Percentiles rank a stretch among this genome's conserved stretches.
Conservation (phyloP, 2,329 filamentous ascomycete species). For the Pyrenochaeta sp. region DNA sequence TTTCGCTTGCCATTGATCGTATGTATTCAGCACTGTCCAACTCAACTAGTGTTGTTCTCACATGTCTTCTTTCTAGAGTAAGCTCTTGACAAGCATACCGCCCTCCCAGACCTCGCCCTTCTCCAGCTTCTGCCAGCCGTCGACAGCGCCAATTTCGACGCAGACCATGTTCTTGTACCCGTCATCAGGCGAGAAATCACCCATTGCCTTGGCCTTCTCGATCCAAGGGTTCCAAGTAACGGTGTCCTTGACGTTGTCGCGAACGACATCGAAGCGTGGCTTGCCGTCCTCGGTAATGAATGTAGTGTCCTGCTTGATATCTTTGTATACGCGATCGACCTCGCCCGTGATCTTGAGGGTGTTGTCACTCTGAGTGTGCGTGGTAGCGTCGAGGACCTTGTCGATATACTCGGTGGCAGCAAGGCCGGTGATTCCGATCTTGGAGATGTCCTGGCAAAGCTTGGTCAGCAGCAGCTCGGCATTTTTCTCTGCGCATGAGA, state of each 20-base stretch:
- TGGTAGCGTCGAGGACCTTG: conserved; percentile 74
- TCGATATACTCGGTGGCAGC: conserved; percentile 79
- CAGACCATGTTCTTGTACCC: conserved; percentile 95
- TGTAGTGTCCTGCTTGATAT: conserved; percentile 67
- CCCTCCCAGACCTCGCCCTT: conserved; percentile 75
- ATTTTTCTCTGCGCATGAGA: neutral
- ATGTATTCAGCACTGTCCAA: too few relatives aligned
- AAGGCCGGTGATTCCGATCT: conserved; percentile 76
- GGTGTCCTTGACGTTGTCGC: conserved; percentile 85
- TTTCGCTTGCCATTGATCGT: too few relatives aligned
- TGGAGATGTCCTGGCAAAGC: conserved; percentile 73
- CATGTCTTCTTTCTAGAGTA: too few relatives aligned
- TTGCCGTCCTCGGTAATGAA: conserved; percentile 69
- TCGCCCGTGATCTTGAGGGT: conserved; percentile 76
- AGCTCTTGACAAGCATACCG: conserved; percentile 63
- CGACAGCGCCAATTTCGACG: conserved; percentile 86
- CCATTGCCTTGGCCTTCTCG: conserved; percentile 81
- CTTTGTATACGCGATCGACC: conserved; percentile 86
- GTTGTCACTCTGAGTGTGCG: conserved; percentile 70
- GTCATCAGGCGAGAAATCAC: conserved; percentile 86
- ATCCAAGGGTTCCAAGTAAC: conserved; percentile 98
- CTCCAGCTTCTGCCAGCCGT: conserved; percentile 83
- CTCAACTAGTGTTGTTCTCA: too few relatives aligned
- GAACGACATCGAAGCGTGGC: conserved; percentile 73
- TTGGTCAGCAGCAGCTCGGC: neutral